Base-by-base conservation (phyloP, 495 filamentous ascomycete species). In the Cercophora newfieldiana region DNA sequence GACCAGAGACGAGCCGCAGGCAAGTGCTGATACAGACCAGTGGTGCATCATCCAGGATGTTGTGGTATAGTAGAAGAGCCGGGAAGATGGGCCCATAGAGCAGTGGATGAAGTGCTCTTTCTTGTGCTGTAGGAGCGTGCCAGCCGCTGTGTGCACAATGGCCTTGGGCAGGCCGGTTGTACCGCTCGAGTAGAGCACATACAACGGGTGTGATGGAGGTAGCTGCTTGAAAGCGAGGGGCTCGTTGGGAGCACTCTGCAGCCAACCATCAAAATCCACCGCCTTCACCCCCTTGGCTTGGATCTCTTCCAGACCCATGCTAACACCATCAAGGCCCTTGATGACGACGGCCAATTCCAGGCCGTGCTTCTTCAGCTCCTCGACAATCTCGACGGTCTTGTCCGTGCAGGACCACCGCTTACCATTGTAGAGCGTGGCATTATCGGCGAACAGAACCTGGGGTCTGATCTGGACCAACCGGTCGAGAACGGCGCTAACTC, bases 21-120 rank as follows among this genome's bases (percentile, higher is more conserved):
- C 89, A 8, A 97, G 85, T 0, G 86, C 91, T 5, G 91, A 94
- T 21, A 96, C 87, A 50, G 93, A 87, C 93, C 93, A 97, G 75
- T 97, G 93, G 90, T 92, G 95, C 93, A 97, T 97, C 93, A 96
- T 95, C 92, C 93, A 96, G 29, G 87, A 89, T 2, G 93, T 97
- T 1, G 93, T 96, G 73, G 92, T 97, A 78, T 95, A 96, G 79
- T 78, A 78, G 87, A 94, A 66, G 91, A 84, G 71, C 10, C 78
- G 72, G 16, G 79, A 80, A 25, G 68, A 64, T 2, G 78, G 68
- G 28, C 69, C 80, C 68, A 97, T 87, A 26, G 90, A 89, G 72
- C 89, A 90, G 75, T 97, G 93, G 21, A 97, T 81, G 61, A 87
- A 81, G 74, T 94, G 92, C 74, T 97, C 94, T 72, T 97, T 97